Base-by-base conservation (phyloP, 2,329 filamentous ascomycete genomes). In the Cytospora mali region DNA sequence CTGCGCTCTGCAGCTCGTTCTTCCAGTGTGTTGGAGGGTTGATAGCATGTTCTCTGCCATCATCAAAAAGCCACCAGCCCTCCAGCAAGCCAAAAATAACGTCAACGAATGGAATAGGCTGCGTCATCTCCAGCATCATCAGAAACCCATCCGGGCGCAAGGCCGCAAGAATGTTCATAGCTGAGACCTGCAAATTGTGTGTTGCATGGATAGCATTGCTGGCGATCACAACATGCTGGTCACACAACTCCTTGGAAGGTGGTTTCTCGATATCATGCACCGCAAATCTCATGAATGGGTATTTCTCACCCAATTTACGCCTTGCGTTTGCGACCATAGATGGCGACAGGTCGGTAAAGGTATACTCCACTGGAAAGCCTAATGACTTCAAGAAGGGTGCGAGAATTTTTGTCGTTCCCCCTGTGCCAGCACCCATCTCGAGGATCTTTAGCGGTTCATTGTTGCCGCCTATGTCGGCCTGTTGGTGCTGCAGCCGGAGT, bases 41-140 rank as follows among this genome's bases (percentile, higher is more conserved):
- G 14, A 73, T 10, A 14, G 68, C 69, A 61, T 74, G 56, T 50
- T 46, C 3, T 0, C 63, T 39, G 21, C 71, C 74, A 52, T 76
- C 75, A 6, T 71, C 67, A 29, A 74, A 75, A 28, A 72, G 62
- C 75, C 75, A 78, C 75, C 76, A 77, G 3, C 76, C 75, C 23
- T 77, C 72, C 4, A 77, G 66, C 1, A 76, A 62, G 0, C 75
- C 76, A 35, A 75, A 77, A 16, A 74, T 67, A 25, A 76, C 60
- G 42, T 78, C 74, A 7, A 74, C 67, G 68, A 68, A 77, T 27
- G 55, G 66, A 10, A 74, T 7, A 2, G 53, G 58, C 16, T 64
- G 27, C 0, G 74, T 76, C 68, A 76, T 69, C 67, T 78, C 76
- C 16, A 75, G 46, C 57, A 78, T 62, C 53, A 72, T 54, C 0